These are phyloP conservation scores for Psophocarpus tetragonolobus DNA, from an alignment of 306 rosid genomes.

Conservation along the genomic window DNA sequence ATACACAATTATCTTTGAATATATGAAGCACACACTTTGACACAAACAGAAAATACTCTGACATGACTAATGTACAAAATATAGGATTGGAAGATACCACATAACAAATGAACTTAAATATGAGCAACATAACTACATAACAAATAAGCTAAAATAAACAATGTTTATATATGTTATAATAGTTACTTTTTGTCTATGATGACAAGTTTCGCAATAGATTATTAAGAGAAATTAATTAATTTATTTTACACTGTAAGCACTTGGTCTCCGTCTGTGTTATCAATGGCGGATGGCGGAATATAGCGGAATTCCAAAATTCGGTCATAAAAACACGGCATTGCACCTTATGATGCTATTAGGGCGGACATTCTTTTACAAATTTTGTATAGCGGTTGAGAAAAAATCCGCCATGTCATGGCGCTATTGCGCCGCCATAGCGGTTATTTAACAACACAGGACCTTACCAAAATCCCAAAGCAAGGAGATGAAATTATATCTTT, in stretches of 20 bases:
- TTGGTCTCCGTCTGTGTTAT: no score
- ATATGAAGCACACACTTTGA: not conserved
- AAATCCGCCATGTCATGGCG: no score
- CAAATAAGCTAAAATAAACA: not conserved
- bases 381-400: no score
- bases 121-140: not conserved
- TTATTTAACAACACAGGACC: no score
- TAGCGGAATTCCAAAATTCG: no score
- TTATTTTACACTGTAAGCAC: not conserved
- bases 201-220: not conserved
- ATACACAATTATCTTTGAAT: slow-evolving; percentile 9
- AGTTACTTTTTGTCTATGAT: not conserved
- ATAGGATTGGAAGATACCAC: not conserved
- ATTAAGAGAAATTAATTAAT: not conserved
- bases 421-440: no score
- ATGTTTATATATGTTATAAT: not conserved
- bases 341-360: no score
- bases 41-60: not conserved
- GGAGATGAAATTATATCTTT: not conserved
- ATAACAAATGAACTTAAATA: not conserved
- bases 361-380: no score
- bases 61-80: not conserved
- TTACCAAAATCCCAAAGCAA: not conserved
- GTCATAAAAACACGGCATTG: no score
- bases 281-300: no score